Conservation (phyloP, 352 stramenopile species). For the Globisporangium radiosum region DNA sequence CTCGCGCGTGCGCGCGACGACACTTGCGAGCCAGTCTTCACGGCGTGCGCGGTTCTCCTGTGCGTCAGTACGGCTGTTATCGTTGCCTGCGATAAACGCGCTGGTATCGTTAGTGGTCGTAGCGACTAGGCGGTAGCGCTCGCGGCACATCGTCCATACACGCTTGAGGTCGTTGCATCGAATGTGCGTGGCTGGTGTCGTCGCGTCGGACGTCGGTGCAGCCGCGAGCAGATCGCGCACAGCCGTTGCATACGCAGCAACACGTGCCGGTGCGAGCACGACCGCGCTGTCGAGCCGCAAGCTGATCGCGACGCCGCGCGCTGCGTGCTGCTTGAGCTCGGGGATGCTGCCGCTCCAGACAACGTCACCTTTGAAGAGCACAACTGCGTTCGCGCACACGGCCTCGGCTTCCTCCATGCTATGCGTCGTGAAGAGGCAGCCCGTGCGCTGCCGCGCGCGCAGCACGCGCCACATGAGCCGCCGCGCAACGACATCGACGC, state of each 20-base stretch:
- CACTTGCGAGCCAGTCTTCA: constrained; percentile 67
- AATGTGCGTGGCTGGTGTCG: no score
- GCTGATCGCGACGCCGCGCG: constrained; percentile 91
- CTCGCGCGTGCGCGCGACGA: constrained; percentile 54
- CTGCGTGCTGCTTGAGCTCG: constrained; percentile 95
- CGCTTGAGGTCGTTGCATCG: no score
- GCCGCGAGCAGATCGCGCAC: constrained; percentile 26
- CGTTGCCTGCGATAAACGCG: not conserved
- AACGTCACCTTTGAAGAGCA: constrained; percentile 82
- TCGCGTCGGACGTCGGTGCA: constrained; percentile 27
- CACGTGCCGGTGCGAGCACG: no score
- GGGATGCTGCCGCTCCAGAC: constrained; percentile 84
- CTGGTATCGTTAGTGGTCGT: constrained; percentile 19
- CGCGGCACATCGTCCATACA: constrained; percentile 50
- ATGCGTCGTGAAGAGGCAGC: constrained; percentile 89
- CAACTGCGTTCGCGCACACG: constrained; percentile 78
- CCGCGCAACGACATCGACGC: constrained; percentile 91
- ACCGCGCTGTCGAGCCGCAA: constrained; percentile 37
- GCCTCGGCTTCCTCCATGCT: constrained; percentile 90
- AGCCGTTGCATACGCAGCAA: constrained; percentile 4
- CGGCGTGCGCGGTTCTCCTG: constrained; percentile 31
- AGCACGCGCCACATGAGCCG: constrained; percentile 93
- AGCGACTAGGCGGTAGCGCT: constrained; percentile 36
- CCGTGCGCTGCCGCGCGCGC: constrained; percentile 44
- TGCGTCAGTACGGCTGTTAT: constrained; percentile 26